Base-by-base conservation (phyloP, 148 eudicot species). In the Tetragonia tetragonoides region DNA sequence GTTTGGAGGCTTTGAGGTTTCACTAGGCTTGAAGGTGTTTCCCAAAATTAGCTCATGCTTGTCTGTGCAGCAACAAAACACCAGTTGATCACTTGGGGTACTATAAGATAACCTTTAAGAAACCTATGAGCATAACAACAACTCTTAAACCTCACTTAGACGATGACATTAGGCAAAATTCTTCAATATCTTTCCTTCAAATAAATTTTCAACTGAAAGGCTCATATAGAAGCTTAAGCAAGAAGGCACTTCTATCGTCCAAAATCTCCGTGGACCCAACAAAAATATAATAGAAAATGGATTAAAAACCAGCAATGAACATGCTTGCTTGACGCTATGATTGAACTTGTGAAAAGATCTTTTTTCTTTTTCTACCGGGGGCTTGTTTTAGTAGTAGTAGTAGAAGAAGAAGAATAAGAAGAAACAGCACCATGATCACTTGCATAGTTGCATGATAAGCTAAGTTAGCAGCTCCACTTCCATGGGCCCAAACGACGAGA, bases 31-130 rank as follows among this genome's bases (percentile, higher is more conserved):
- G 78, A 95, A 95, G 68, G 99, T 90, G 81, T 79, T 87, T 74
- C 99, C 97, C 84, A 95, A 87, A 74, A 75, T 82, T 77, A 92
- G 84, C 83, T 95, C 99, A 82, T 90, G 91, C 81, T 93, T 91
- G 81, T 84, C 97, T 92, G 79, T 60, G 77, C 72, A 87, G 64
- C 24, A 24, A 61, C 41, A 70, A 70, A 77, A 70, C 23, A 21
- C 21, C 10, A 82, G 41, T 77, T 63, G 65, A 72, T 14, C 47
- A 66, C 47, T 42, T 18, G 78, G 12, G 21, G 37, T 17, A 14
- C 15, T 23, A 40, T 4, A 2, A 49, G 39, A 16, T 5, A 72
- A 7, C 75, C 41, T 71, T 42, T 69, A 17, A 20, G 51, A 63
- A 0, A 56, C 65, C 46, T 14, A 4, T 73, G 67, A 53, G 72